A percentile compares a stretch with the other conserved stretches of the same genome.
Evolutionary conservation across 2,329 filamentous ascomycete genomes (phyloP).

Genomic region (Penicillium sp.): DNA sequence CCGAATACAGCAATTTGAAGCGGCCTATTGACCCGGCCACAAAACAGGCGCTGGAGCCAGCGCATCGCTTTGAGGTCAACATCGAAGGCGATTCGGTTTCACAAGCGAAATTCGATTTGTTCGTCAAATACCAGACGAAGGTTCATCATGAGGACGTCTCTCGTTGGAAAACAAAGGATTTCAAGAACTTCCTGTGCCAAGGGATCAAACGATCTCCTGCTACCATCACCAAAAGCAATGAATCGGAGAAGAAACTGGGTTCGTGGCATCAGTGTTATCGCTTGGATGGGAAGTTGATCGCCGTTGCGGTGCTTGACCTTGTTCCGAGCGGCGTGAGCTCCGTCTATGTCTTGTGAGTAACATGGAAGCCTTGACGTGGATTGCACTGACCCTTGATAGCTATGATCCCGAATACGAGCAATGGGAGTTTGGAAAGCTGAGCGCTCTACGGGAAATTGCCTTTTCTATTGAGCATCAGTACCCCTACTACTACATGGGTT

Average conservation of each 20-base stretch:
- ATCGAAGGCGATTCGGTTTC: slow-evolving; percentile 50
- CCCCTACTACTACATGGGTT: slow-evolving; percentile 66
- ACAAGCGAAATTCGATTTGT: slow-evolving; percentile 50
- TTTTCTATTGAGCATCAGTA: slow-evolving; percentile 58
- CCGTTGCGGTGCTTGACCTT: slow-evolving; percentile 51
- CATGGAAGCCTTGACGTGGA: background rate
- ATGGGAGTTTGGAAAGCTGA: slow-evolving; percentile 65
- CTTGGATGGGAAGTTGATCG: slow-evolving; percentile 50
- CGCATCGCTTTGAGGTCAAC: slow-evolving; percentile 51
- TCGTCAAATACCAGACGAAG: slow-evolving; percentile 48
- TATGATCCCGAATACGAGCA: slow-evolving; percentile 63
- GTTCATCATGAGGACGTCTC: slow-evolving; percentile 48
- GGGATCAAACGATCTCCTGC: slow-evolving; percentile 44
- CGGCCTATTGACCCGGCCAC: slow-evolving; percentile 47
- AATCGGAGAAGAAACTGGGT: slow-evolving; percentile 45
- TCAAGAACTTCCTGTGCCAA: slow-evolving; percentile 50
- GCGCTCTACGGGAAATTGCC: slow-evolving; percentile 60
- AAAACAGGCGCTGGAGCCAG: slow-evolving; percentile 47
- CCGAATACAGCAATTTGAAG: slow-evolving; percentile 47
- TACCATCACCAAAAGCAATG: slow-evolving; percentile 27
- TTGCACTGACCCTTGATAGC: slow-evolving; percentile 27
- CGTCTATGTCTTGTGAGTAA: slow-evolving; percentile 50
- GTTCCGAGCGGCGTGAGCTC: slow-evolving; percentile 51
- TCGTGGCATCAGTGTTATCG: slow-evolving; percentile 55
- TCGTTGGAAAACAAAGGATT: slow-evolving; percentile 46